Conservation (phyloP, 2,329 filamentous ascomycete genomes). For the Karstenula rhodostoma region DNA sequence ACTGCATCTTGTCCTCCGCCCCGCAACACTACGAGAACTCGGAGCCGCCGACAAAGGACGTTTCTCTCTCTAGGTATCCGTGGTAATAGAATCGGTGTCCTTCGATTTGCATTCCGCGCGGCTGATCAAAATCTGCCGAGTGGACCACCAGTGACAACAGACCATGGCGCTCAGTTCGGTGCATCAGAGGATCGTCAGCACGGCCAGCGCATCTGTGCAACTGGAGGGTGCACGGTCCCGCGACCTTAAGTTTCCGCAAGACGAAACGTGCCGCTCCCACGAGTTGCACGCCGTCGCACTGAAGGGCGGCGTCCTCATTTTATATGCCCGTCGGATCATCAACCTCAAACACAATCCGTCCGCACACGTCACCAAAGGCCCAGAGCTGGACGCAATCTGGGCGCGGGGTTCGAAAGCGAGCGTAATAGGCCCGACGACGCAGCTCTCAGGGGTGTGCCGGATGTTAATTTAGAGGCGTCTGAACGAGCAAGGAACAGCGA, state of each 20-base stretch:
- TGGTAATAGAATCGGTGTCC: background rate
- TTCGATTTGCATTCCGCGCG: background rate
- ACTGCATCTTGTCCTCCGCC: background rate
- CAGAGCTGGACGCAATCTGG: background rate
- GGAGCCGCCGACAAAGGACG: background rate
- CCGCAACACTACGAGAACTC: background rate
- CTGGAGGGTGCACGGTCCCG: background rate
- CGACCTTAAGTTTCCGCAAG: constrained; percentile 4
- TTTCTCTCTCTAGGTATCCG: background rate
- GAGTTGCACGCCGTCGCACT: constrained; percentile 1
- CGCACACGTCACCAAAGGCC: background rate
- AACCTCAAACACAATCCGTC: background rate
- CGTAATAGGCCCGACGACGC: background rate
- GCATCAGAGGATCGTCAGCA: constrained; percentile 2
- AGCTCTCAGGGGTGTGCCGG: background rate
- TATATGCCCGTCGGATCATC: background rate
- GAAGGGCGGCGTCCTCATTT: background rate
- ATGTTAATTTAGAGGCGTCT: constrained; percentile 1
- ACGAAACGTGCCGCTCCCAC: constrained; percentile 11
- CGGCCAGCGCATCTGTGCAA: constrained; percentile 4
- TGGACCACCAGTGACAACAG: too few relatives aligned
- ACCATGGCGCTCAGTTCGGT: background rate
- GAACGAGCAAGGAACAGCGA: background rate
- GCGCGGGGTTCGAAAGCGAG: background rate
- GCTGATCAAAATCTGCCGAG: background rate